These are phyloP conservation scores for Globisporangium ultimum DNA, from an alignment of 352 stramenopile genomes.

Conservation along the genomic window DNA sequence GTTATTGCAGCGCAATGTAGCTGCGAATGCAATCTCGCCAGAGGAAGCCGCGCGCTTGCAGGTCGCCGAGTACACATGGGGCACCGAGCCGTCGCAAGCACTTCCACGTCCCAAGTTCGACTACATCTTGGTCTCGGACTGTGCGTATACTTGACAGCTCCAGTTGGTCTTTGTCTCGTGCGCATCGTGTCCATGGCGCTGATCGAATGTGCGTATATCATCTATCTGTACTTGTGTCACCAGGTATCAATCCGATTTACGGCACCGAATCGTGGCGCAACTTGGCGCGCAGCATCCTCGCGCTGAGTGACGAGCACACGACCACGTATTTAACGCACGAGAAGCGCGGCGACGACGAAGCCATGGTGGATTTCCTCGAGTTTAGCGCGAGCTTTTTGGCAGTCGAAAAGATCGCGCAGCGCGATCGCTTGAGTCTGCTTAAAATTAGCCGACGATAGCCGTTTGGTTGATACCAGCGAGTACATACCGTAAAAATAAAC, in stretches of 20 bases:
- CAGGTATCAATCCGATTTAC: slow-evolving; percentile 85
- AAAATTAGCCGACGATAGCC: slow-evolving; percentile 34
- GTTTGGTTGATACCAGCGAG: too few species aligned
- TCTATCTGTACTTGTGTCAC: neutral
- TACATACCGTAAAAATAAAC: too few species aligned
- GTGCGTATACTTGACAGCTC: slow-evolving; percentile 24
- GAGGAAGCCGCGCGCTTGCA: slow-evolving; percentile 33
- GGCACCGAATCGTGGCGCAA: slow-evolving; percentile 75
- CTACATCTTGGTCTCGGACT: slow-evolving; percentile 81
- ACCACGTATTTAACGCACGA: slow-evolving; percentile 75
- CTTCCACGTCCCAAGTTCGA: slow-evolving; percentile 31
- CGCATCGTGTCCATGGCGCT: neutral
- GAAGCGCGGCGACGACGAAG: slow-evolving; percentile 64
- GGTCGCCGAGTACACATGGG: slow-evolving; percentile 66
- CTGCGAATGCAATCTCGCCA: slow-evolving; percentile 37
- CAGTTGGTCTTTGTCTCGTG: too few species aligned
- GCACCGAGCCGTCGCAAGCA: slow-evolving; percentile 19
- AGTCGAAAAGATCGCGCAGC: slow-evolving; percentile 34
- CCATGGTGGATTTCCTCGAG: slow-evolving; percentile 62
- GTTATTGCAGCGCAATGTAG: slow-evolving; percentile 57
- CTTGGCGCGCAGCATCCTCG: slow-evolving; percentile 60
- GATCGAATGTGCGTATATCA: neutral
- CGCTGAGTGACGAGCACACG: slow-evolving; percentile 47
- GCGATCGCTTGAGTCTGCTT: slow-evolving; percentile 46
- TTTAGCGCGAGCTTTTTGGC: slow-evolving; percentile 38